Percentiles rank a stretch among this genome's conserved stretches.
phyloP scores from a whole-genome alignment of 345 rosid species.

The Eutrema yunnanense region DNA sequence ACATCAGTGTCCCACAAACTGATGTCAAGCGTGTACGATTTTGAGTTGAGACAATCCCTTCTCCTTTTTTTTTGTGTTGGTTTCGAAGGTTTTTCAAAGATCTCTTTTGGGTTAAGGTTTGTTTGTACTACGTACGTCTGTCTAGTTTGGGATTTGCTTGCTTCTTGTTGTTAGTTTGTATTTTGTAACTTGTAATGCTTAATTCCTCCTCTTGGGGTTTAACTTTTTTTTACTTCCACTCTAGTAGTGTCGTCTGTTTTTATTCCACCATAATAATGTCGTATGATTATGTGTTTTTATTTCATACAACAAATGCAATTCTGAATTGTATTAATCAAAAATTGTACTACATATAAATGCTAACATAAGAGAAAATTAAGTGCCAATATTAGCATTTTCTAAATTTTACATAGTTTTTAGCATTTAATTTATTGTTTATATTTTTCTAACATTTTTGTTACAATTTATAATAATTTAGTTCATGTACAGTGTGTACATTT shows the following conservation, averaged over 20 bases:
- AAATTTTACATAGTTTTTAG: no score
- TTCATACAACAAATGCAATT: not conserved
- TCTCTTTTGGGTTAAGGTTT: conserved; percentile 2
- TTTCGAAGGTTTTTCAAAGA: not conserved
- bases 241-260: not conserved
- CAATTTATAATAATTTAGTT: no score
- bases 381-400: no score
- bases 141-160: not conserved
- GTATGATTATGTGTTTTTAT: not conserved
- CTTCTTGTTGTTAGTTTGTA: not conserved
- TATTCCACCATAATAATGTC: not conserved
- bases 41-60: conserved; percentile 21
- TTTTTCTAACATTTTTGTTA: no score
- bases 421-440: no score
- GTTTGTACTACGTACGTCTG: not conserved
- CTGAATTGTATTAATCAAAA: not conserved
- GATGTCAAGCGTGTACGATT: conserved; percentile 61
- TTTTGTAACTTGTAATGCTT: not conserved
- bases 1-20: conserved; percentile 65
- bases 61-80: not conserved
- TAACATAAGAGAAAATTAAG: not conserved
- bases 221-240: not conserved
- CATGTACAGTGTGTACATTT: no score
- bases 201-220: not conserved
- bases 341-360: not conserved